phyloP scores from a whole-genome alignment of 768 basidiomycete species.

The Rhizopogon vinicolor region DNA sequence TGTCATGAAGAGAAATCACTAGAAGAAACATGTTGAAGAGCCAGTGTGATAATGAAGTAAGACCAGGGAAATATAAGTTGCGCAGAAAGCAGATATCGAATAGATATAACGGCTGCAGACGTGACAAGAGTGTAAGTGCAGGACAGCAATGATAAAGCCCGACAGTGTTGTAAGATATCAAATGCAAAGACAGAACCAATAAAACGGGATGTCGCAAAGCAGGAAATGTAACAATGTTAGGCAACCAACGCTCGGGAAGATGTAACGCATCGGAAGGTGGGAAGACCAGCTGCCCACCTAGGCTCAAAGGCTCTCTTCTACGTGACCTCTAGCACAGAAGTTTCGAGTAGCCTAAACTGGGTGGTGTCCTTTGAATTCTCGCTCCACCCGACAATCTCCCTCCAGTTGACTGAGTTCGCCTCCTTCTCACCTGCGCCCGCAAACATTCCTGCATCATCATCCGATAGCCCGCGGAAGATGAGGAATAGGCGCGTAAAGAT shows the following conservation, averaged over 20 bases:
- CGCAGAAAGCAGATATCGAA: conserved; percentile 4
- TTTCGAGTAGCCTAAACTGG: conserved; percentile 77
- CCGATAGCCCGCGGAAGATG: conserved; percentile 77
- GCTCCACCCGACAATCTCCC: conserved; percentile 75
- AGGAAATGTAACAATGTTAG: not conserved
- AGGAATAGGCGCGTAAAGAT: conserved; percentile 82
- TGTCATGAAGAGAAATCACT: conserved; percentile 4
- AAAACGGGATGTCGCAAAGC: not conserved
- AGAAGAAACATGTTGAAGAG: conserved; percentile 10
- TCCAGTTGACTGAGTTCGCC: conserved; percentile 77
- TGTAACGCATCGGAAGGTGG: conserved; percentile 3
- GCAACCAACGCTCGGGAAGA: not conserved
- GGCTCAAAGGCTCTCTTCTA: conserved; percentile 20
- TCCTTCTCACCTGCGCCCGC: conserved; percentile 83
- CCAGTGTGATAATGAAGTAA: conserved; percentile 1
- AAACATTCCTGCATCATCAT: conserved; percentile 75
- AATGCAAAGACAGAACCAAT: conserved; percentile 4
- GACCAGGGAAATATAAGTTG: conserved; percentile 1
- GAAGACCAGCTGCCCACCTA: conserved; percentile 13
- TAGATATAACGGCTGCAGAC: conserved; percentile 7
- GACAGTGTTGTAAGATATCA: conserved; percentile 24
- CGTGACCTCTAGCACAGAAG: conserved; percentile 68
- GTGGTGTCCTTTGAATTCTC: conserved; percentile 73
- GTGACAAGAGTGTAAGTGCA: conserved; percentile 13
- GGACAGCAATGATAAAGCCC: conserved; percentile 15